phyloP scores from a whole-genome alignment of 345 rosid species.

The Brassica napus region Da-Ae NC_063442.1:43452001-43452500 shows the following conservation, averaged over 20 bases:
- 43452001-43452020: slow-evolving; percentile 39
- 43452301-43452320: slow-evolving; percentile 69
- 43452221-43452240: background rate
- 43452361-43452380: slow-evolving; percentile 73
- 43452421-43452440: slow-evolving; percentile 65
- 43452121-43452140: slow-evolving; percentile 58
- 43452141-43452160: slow-evolving; percentile 76
- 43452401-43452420: slow-evolving; percentile 81
- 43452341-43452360: slow-evolving; percentile 74
- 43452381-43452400: slow-evolving; percentile 60
- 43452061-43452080: slow-evolving; percentile 80
- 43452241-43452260: background rate
- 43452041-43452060: slow-evolving; percentile 81
- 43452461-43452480: background rate
- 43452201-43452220: slow-evolving; percentile 48
- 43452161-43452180: slow-evolving; percentile 84
- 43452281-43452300: slow-evolving; percentile 74
- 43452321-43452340: slow-evolving; percentile 92
- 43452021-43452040: slow-evolving; percentile 84
- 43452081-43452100: slow-evolving; percentile 74
- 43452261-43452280: background rate
- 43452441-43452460: slow-evolving; percentile 38
- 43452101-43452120: slow-evolving; percentile 70
- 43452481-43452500: background rate
- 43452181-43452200: slow-evolving; percentile 82